Conservation (phyloP, 257 asterid species). For the Nicotiana tabacum region DNA sequence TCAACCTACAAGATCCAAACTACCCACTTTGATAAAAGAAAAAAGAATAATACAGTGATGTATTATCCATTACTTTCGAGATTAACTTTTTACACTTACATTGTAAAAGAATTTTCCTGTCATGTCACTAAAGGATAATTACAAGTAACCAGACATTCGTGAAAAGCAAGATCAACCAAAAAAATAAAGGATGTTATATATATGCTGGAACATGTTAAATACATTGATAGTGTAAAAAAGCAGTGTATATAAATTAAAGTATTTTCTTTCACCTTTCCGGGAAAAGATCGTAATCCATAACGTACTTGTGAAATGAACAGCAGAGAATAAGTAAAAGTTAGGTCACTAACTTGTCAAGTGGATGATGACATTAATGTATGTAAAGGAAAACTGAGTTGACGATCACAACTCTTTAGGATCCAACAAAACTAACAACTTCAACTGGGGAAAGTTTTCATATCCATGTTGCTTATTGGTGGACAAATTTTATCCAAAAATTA, state of each 20-base stretch:
- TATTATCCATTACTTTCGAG: not conserved
- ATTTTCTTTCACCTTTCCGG: not conserved
- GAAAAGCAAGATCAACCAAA: not conserved
- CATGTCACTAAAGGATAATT: not conserved
- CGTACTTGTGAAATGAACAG: not conserved
- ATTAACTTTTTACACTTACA: not conserved
- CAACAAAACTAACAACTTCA: not conserved
- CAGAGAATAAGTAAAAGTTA: not conserved
- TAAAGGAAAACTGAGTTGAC: not conserved
- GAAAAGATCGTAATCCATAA: not conserved
- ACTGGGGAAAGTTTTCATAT: not conserved
- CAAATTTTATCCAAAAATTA: not conserved
- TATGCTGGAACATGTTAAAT: not conserved
- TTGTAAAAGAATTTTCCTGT: not conserved
- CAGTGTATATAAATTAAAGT: too few relatives aligned
- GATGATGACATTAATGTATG: not conserved
- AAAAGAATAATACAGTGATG: not conserved
- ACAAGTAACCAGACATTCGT: not conserved
- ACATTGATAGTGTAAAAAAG: too few relatives aligned
- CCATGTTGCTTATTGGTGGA: not conserved
- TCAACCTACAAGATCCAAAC: not conserved
- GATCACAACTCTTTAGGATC: not conserved
- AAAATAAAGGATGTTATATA: not conserved
- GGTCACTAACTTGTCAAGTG: not conserved
- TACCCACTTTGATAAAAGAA: not conserved